These are phyloP conservation scores for Metschnikowia continentalis DNA, from an alignment of 805 yeast species.

Conservation along the genomic window DNA sequence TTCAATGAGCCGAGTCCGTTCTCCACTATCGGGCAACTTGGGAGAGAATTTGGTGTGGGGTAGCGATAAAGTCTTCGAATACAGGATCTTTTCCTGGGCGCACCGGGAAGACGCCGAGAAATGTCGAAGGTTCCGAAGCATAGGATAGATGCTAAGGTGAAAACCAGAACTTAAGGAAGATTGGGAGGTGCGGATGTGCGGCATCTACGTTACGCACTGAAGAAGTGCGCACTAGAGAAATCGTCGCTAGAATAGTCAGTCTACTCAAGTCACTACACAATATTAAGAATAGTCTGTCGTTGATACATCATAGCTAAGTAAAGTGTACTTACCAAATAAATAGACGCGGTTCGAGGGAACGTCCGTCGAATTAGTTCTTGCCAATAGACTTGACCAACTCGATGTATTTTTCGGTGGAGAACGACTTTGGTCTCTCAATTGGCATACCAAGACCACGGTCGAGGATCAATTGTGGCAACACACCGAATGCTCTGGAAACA, in stretches of 20 bases:
- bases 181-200: background rate
- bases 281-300: slow-evolving; percentile 4
- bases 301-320: slow-evolving; percentile 10
- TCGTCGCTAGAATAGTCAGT: too few species aligned
- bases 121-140: slow-evolving; percentile 1
- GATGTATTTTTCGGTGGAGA: slow-evolving; percentile 28
- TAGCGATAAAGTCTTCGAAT: slow-evolving; percentile 51
- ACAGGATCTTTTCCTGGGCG: slow-evolving; percentile 18
- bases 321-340: slow-evolving; percentile 13
- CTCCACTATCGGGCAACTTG: slow-evolving; percentile 48
- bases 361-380: slow-evolving; percentile 13
- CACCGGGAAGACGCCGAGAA: slow-evolving; percentile 2
- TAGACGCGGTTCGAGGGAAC: slow-evolving; percentile 7
- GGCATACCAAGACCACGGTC: slow-evolving; percentile 76
- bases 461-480: slow-evolving; percentile 72
- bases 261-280: too few species aligned
- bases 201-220: background rate
- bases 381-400: slow-evolving; percentile 22
- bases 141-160: background rate
- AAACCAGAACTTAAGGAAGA: background rate
- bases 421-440: slow-evolving; percentile 72
- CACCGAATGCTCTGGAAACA: slow-evolving; percentile 78
- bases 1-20: slow-evolving; percentile 39
- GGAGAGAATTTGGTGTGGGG: slow-evolving; percentile 60
- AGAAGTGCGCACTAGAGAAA: too few species aligned